Percentiles rank a stretch among this genome's conserved stretches.
Conservation (phyloP, 1,284 basidiomycete genomes). For the Baeospora myosura region DNA sequence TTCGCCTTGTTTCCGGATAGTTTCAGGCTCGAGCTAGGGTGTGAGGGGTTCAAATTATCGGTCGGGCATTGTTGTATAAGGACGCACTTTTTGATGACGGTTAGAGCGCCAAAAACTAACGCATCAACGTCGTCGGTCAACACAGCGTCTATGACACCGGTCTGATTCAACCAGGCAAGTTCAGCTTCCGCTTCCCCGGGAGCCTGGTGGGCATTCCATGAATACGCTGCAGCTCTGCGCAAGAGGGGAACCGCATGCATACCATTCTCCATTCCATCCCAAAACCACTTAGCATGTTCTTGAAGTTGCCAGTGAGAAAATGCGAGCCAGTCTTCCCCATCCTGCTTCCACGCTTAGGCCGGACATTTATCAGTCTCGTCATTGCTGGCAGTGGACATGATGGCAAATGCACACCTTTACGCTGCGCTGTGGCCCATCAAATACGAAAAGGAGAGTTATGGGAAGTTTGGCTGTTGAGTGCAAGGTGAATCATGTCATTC, state of each 20-base stretch:
- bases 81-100: constrained; percentile 81
- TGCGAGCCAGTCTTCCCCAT: constrained; percentile 58
- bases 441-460: constrained; percentile 90
- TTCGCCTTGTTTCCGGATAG: constrained; percentile 22
- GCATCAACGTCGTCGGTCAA: constrained; percentile 93
- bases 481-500: too few relatives aligned
- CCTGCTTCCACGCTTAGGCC: constrained; percentile 71
- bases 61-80: constrained; percentile 13
- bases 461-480: constrained; percentile 66
- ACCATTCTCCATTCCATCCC: constrained; percentile 83
- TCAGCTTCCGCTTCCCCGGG: constrained; percentile 97
- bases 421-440: constrained; percentile 92
- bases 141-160: constrained; percentile 83
- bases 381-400: too few relatives aligned
- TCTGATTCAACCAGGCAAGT: constrained; percentile 77
- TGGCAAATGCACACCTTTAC: too few relatives aligned
- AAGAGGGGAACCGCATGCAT: constrained; percentile 19
- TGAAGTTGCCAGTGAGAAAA: constrained; percentile 63
- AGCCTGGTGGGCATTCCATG: constrained; percentile 63
- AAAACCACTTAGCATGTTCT: constrained; percentile 79
- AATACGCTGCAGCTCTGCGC: constrained; percentile 1
- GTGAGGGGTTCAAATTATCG: constrained; percentile 7
- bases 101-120: constrained; percentile 81
- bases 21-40: too few relatives aligned
- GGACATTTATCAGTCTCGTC: too few relatives aligned